Evolutionary conservation across 192 early-diverging fungal genomes (phyloP), one percentile per base, ranked within the genome.

Genomic region (Dispira parvispora): DNA sequence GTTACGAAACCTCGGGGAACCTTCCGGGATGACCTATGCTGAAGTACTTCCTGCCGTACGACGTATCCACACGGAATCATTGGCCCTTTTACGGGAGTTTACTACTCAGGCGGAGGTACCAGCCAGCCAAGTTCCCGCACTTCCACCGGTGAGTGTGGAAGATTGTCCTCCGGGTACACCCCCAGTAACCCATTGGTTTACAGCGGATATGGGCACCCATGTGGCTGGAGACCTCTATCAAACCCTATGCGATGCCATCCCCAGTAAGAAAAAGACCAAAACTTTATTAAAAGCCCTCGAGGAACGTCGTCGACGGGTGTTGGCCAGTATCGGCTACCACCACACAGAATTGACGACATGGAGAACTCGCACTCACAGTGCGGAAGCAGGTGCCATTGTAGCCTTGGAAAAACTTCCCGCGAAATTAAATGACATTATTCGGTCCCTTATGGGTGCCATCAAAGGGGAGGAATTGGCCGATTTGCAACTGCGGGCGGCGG

Each of bases 371-470:
- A 67, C 65, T 32, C 50, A 75, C 50, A 85, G 89, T 0, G 78
- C 82, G 20, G 73, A 84, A 26, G 86, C 93, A n/a, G 78, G 84
- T 0, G 90, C 93, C 2, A 76, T 93, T 3, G 84, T 94, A 0
- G 80, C 81, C 10, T 63, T 95, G 28, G 88, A 86, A 5, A 72
- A 64, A 2, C 72, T 97, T 13, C 94, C 96, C 9, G 61, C 73
- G 0, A 94, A 90, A 68, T 76, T 94, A 10, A 94, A 88, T 63
- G 80, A 84, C 0, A 72, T 99, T 11, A 83, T 97, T 52, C 82
- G 91, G 25, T 72, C 85, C 52, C 70, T 99, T 28, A 96, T 96
- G 91, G 82, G 85, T 46, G 80, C 84, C 16, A 75, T 96, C 62
- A 89, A 91, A 70, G 68, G 66, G 45, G 85, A 88, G 67, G 63